Evolutionary conservation across 805 yeast species (phyloP), one percentile per base, ranked within the genome.

Genomic region (Saccharomycopsis sp.): DNA sequence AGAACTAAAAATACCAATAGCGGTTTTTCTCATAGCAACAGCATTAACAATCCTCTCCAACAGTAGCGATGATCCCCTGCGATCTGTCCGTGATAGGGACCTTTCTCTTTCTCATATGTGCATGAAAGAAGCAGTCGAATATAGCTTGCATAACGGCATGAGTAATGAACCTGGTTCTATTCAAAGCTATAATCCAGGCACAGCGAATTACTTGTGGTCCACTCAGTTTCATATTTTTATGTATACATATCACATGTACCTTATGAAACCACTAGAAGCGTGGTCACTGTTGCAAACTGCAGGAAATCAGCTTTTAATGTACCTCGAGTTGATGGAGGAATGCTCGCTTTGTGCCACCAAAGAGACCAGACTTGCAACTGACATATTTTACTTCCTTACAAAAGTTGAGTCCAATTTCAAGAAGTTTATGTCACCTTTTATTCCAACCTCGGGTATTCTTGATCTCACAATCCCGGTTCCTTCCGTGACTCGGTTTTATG

Each of bases 231-330:
- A 57, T 41, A n/a, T 57, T 24, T 37, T 57, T 8, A 24, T 44
- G 9, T 34, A 23, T 2, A 37, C 50, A 24, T 53, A 40, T 21
- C 3, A 53, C 3, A n/a, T 48, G 51, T 29, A 29, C 21, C 14
- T 50, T 16, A 48, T 57, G 54, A 53, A 50, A 24, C 60, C 60
- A 5, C 34, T 57, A 44, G 24, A 34, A n/a, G 37, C 57, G 3
- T 57, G 60, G 60, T 14, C 23, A 4, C 54, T 24, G 16, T 23
- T 57, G n/a, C 53, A 57, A 24, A 34, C 40, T 29, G 57, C 60
- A 3, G n/a, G 55, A 24, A 50, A 14, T 4, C 21, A n/a, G 44
- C 3, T 57, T 8, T n/a, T 54, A 14, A 34, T 40, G 8, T 57
- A 50, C 21, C 14, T 50, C n/a, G 54, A 57, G 34, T 44, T 44